Evolutionary conservation across 148 eudicot species (phyloP).

Genomic region (Limonium bicolor): DNA sequence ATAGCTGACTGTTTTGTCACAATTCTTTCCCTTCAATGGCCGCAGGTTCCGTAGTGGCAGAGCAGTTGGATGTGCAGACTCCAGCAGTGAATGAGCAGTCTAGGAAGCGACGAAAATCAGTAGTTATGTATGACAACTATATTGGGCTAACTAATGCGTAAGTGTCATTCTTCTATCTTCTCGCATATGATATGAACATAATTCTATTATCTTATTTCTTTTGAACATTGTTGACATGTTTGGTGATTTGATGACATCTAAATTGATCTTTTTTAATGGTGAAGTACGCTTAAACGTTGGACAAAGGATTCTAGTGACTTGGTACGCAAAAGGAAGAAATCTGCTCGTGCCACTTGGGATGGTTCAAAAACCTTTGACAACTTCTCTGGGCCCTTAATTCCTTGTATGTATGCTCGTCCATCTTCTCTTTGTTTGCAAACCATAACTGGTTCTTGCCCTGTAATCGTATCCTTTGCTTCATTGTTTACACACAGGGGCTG

Average conservation of each 20-base stretch:
- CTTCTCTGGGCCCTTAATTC: slow-evolving; percentile 46
- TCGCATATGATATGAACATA: not conserved
- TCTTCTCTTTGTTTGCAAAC: not conserved
- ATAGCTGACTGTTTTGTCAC: too few relatives aligned
- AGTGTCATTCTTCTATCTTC: slow-evolving; percentile 7
- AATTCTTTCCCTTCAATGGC: too few relatives aligned
- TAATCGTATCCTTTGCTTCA: not conserved
- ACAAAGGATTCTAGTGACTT: slow-evolving; percentile 43
- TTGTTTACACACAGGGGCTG: not conserved
- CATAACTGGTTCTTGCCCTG: too few relatives aligned
- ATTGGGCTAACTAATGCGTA: slow-evolving; percentile 41
- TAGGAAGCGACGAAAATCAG: slow-evolving; percentile 37
- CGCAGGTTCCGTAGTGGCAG: slow-evolving; percentile 32
- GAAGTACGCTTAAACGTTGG: slow-evolving; percentile 36
- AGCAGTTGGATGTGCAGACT: slow-evolving; percentile 34
- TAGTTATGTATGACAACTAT: slow-evolving; percentile 29
- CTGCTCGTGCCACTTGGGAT: slow-evolving; percentile 25
- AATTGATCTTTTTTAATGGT: slow-evolving; percentile 5
- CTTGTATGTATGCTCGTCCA: slow-evolving; percentile 26
- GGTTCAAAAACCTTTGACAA: slow-evolving; percentile 36
- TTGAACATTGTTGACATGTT: too few relatives aligned
- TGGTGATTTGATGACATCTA: too few relatives aligned
- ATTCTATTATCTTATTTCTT: too few relatives aligned
- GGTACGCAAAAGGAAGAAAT: slow-evolving; percentile 37
- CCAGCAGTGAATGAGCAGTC: slow-evolving; percentile 48